These are phyloP conservation scores for Coccomyxa subellipsoidea DNA, from an alignment of 163 green algal species.

Conservation along the genomic window DNA sequence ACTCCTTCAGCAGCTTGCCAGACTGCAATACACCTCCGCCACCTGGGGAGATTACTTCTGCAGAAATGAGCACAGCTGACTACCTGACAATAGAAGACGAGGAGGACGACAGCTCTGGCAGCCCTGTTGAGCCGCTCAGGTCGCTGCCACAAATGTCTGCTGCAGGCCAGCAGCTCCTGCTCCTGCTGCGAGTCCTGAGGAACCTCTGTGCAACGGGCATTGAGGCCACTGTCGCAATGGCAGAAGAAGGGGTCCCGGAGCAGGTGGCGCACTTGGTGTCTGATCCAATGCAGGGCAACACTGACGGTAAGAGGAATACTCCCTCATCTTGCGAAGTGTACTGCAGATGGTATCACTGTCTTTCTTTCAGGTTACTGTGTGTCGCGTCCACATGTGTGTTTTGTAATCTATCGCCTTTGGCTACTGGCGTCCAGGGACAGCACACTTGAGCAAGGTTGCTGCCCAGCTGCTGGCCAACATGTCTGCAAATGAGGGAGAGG, in stretches of 20 bases:
- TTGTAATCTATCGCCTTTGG: no score
- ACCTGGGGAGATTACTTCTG: neutral
- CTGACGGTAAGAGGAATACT: neutral
- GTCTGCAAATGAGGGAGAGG: neutral
- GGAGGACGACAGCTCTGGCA: neutral
- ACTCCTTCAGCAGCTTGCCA: neutral
- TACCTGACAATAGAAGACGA: slow-evolving; percentile 6
- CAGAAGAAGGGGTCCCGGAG: neutral
- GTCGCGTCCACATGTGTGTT: no score
- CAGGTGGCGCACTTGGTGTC: neutral
- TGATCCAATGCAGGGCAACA: neutral
- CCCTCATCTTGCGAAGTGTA: neutral
- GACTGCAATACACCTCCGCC: neutral
- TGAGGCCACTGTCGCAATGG: neutral
- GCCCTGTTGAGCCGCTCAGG: neutral
- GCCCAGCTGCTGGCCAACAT: slow-evolving; percentile 10
- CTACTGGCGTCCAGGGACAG: neutral
- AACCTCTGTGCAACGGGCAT: neutral
- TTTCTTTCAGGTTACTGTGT: no score
- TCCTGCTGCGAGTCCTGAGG: slow-evolving; percentile 3
- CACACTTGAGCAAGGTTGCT: neutral
- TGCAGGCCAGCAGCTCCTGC: neutral
- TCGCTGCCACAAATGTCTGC: neutral
- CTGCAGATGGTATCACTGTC: no score
- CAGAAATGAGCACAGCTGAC: neutral